A percentile compares a stretch with the other conserved stretches of the same genome.
These are phyloP conservation scores for Stagonosporopsis rhizophila DNA, from an alignment of 2,329 filamentous ascomycete genomes.

Conservation along the genomic window DNA sequence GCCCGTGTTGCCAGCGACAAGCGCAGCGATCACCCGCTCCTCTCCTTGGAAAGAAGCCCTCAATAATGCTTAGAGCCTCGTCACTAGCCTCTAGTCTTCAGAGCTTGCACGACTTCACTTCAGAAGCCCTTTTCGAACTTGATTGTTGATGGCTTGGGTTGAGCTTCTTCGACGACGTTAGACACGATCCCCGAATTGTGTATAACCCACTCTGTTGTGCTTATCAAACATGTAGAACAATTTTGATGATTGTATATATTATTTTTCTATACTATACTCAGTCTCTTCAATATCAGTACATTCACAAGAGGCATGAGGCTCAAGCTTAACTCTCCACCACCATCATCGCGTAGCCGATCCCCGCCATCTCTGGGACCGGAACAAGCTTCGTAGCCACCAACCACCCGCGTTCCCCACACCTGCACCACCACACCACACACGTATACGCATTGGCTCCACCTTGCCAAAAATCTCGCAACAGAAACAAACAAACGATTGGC, in stretches of 20 bases:
- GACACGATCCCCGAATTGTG: too few relatives aligned
- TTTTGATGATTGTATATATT: not conserved
- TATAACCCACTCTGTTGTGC: too few relatives aligned
- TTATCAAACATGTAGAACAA: too few relatives aligned
- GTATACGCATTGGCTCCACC: not conserved
- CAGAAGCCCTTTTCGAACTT: too few relatives aligned
- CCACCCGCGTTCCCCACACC: conserved; percentile 6
- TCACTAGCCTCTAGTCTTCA: not conserved
- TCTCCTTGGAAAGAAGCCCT: not conserved
- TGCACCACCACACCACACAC: conserved; percentile 1
- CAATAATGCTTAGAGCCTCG: not conserved
- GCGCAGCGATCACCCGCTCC: not conserved
- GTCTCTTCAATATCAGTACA: not conserved
- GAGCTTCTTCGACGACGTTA: too few relatives aligned
- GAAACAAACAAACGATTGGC: conserved; percentile 20
- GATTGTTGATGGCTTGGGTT: not conserved
- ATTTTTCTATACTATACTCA: not conserved
- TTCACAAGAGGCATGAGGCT: conserved; percentile 10
- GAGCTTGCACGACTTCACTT: not conserved
- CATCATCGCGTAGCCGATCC: conserved; percentile 4
- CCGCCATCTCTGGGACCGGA: not conserved
- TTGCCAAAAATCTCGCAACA: not conserved
- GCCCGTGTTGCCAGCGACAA: not conserved
- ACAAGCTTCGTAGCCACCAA: conserved; percentile 5
- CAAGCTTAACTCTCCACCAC: not conserved